Evolutionary conservation across 352 stramenopile genomes (phyloP).

Genomic region (Globisporangium emineosum): DNA sequence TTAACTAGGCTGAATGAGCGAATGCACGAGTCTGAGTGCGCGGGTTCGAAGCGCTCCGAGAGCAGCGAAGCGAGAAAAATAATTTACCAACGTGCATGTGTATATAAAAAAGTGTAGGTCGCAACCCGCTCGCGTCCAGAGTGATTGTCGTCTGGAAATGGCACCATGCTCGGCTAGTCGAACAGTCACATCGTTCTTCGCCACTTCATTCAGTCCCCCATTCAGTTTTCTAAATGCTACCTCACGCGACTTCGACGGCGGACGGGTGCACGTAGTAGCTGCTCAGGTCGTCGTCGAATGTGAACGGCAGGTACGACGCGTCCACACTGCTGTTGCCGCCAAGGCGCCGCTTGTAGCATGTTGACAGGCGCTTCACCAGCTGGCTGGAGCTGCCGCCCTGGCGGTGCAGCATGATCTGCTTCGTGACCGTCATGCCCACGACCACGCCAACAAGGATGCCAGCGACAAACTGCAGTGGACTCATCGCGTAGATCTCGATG

Average conservation of each 20-base stretch:
- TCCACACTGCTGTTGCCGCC: not conserved
- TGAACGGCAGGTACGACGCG: conserved; percentile 11
- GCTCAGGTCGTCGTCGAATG: conserved; percentile 9
- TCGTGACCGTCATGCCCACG: conserved; percentile 29
- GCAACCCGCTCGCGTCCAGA: not conserved
- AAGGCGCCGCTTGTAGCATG: conserved; percentile 7
- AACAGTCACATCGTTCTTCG: not conserved
- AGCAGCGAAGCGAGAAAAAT: not conserved
- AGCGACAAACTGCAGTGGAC: conserved; percentile 36
- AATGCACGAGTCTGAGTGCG: not conserved
- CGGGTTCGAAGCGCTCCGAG: too few species aligned
- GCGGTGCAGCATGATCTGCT: conserved; percentile 21
- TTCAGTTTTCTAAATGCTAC: conserved; percentile 3
- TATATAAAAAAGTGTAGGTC: not conserved
- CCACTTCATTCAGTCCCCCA: not conserved
- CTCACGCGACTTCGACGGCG: conserved; percentile 39
- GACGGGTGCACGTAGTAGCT: conserved; percentile 30
- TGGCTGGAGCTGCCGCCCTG: conserved; percentile 14
- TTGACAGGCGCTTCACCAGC: conserved; percentile 12
- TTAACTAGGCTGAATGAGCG: not conserved
- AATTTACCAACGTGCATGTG: not conserved
- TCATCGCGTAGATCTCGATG: conserved; percentile 19
- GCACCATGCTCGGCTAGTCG: not conserved
- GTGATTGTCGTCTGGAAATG: too few species aligned
- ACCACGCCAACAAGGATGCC: conserved; percentile 42